These are phyloP conservation scores for Suillus discolor DNA, from an alignment of 768 basidiomycete genomes.

Conservation along the genomic window DNA sequence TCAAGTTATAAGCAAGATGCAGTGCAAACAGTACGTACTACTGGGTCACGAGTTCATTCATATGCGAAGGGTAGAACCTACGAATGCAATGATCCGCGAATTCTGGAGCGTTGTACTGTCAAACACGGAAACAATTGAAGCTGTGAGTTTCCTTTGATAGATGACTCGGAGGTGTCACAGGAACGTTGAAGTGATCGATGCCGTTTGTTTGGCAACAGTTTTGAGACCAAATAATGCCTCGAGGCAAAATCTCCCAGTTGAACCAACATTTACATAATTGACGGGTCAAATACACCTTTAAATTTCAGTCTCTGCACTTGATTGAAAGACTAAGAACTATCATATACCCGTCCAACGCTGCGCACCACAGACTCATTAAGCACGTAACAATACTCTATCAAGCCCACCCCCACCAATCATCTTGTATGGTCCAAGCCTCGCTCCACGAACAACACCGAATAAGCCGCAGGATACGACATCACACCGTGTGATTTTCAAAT, in stretches of 20 bases:
- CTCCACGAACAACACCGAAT: not conserved
- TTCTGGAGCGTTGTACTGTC: not conserved
- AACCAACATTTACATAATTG: not conserved
- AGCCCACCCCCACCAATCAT: not conserved
- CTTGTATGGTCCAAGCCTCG: not conserved
- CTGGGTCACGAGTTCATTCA: not conserved
- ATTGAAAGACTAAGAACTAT: constrained; percentile 67
- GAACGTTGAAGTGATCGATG: not conserved
- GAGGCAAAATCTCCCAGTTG: not conserved
- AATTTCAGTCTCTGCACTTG: constrained; percentile 66
- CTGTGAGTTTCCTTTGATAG: not conserved
- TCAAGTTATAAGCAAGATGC: not conserved
- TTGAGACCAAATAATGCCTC: constrained; percentile 32
- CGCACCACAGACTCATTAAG: not conserved
- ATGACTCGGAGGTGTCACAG: not conserved
- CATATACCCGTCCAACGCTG: too few relatives aligned
- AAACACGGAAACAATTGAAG: not conserved
- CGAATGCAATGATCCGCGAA: not conserved
- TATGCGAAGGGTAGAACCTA: not conserved
- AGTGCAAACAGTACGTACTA: not conserved
- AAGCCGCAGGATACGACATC: not conserved
- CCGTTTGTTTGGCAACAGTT: constrained; percentile 28
- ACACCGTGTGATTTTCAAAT: not conserved
- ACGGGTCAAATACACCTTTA: constrained; percentile 56
- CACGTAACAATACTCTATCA: not conserved